Evolutionary conservation across 2,329 filamentous ascomycete species (phyloP).

Genomic region (Emydomyces testavorans): DNA sequence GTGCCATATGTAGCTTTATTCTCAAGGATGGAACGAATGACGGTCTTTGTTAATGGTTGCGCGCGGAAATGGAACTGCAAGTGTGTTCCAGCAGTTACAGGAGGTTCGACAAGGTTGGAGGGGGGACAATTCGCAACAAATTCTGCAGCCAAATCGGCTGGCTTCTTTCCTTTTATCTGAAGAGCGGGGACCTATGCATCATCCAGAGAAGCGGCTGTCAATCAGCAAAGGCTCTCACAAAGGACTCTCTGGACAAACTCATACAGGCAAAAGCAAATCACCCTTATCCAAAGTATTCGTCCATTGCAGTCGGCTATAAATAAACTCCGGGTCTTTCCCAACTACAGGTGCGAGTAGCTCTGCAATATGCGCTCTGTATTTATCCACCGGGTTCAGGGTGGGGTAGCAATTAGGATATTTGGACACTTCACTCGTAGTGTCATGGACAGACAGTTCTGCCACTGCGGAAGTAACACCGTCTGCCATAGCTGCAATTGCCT

Average conservation of each 20-base stretch:
- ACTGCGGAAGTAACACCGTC: slow-evolving; percentile 27
- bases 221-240: neutral
- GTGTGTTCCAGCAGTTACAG: slow-evolving; percentile 46
- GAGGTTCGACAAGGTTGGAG: slow-evolving; percentile 47
- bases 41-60: slow-evolving; percentile 43
- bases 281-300: slow-evolving; percentile 39
- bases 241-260: neutral
- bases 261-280: slow-evolving; percentile 35
- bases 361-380: slow-evolving; percentile 38
- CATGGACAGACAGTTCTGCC: slow-evolving; percentile 32
- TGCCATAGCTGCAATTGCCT: slow-evolving; percentile 23
- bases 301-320: slow-evolving; percentile 35
- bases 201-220: neutral
- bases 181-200: slow-evolving; percentile 31
- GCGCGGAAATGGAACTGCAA: slow-evolving; percentile 57
- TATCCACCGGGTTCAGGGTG: slow-evolving; percentile 37
- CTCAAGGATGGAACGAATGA: slow-evolving; percentile 50
- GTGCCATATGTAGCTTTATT: slow-evolving; percentile 48
- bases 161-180: slow-evolving; percentile 47
- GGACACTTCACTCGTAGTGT: slow-evolving; percentile 27
- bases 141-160: slow-evolving; percentile 45
- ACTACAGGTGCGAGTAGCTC: slow-evolving; percentile 30
- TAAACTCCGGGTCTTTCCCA: slow-evolving; percentile 31
- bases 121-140: slow-evolving; percentile 47
- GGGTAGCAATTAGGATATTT: slow-evolving; percentile 34